Evolutionary conservation across 2,329 filamentous ascomycete genomes (phyloP).

Genomic region (Fusarium azukiicola): DNA sequence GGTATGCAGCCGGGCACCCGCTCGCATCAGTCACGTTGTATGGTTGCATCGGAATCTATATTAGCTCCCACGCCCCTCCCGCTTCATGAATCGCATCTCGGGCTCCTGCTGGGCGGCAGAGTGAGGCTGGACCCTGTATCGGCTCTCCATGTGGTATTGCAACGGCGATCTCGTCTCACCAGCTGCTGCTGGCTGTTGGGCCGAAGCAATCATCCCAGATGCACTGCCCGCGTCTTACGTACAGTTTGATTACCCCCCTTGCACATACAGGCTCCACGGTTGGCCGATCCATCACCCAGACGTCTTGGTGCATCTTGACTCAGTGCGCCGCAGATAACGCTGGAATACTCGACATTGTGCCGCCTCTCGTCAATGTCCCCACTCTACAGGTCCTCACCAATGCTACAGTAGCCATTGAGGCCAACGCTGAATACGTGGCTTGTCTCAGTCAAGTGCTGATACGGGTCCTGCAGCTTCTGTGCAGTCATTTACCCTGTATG

Average conservation of each 20-base stretch:
- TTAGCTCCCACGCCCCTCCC: slow-evolving; percentile 11
- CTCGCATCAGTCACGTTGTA: slow-evolving; percentile 5
- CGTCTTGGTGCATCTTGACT: background rate
- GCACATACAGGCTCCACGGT: background rate
- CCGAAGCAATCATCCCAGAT: background rate
- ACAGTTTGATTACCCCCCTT: background rate
- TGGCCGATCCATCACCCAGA: background rate
- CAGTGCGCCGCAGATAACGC: slow-evolving; percentile 3
- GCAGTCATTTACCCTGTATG: background rate
- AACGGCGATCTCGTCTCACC: slow-evolving; percentile 4
- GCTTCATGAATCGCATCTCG: slow-evolving; percentile 1
- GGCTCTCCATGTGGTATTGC: background rate
- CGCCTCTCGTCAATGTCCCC: slow-evolving; percentile 1
- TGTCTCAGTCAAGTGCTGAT: slow-evolving; percentile 7
- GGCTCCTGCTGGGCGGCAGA: background rate
- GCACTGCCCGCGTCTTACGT: background rate
- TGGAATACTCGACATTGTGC: background rate
- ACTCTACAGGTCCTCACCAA: background rate
- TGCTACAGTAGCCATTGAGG: background rate
- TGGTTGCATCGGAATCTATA: slow-evolving; percentile 8
- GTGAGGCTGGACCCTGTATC: background rate
- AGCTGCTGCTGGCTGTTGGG: background rate
- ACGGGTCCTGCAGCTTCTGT: background rate
- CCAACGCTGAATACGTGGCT: background rate
- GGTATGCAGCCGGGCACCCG: slow-evolving; percentile 3